These are phyloP conservation scores for Saposhnikovia divaricata DNA, from an alignment of 129 eudicot genomes.

Conservation along the genomic window DNA sequence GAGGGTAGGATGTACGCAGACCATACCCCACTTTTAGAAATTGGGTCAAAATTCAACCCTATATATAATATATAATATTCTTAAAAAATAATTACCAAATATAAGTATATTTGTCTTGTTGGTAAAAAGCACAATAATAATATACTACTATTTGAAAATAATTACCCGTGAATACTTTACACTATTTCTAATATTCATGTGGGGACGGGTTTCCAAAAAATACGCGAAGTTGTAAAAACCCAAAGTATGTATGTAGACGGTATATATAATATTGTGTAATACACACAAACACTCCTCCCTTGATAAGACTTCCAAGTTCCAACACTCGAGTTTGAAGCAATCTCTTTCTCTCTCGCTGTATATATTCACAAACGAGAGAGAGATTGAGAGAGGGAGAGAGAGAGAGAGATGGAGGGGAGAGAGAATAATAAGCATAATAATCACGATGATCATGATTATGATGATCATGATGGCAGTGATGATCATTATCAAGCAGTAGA, in stretches of 20 bases:
- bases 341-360: background rate
- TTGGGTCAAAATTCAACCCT: too few relatives aligned
- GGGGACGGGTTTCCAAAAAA: background rate
- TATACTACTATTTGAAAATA: too few relatives aligned
- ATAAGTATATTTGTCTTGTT: too few relatives aligned
- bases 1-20: too few relatives aligned
- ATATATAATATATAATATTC: too few relatives aligned
- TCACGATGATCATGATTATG: background rate
- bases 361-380: background rate
- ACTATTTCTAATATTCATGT: too few relatives aligned
- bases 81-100: too few relatives aligned
- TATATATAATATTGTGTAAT: background rate
- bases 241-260: background rate
- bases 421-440: background rate
- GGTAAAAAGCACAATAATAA: too few relatives aligned
- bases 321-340: background rate
- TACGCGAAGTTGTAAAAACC: background rate
- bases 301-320: background rate
- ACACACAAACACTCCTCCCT: background rate
- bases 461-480: background rate
- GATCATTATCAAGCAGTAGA: slow-evolving; percentile 13
- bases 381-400: background rate
- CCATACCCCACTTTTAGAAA: too few relatives aligned
- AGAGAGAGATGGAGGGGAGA: slow-evolving; percentile 1
- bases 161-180: too few relatives aligned